phyloP scores from a whole-genome alignment of 305 asterid species.

The Ilex paraguariensis region DNA sequence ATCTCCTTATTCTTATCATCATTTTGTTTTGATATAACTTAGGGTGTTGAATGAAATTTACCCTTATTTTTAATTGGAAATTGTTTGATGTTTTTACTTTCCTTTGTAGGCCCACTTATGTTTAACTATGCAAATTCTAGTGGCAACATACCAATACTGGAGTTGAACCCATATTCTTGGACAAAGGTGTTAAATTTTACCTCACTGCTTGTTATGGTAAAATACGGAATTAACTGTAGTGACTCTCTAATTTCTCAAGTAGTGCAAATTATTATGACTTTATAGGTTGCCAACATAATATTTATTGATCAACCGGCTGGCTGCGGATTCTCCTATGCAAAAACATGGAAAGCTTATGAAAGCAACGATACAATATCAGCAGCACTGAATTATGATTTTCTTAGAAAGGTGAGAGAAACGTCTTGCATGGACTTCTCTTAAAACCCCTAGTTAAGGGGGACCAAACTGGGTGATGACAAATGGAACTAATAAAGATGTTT shows the following conservation, averaged over 20 bases:
- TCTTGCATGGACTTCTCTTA: no score
- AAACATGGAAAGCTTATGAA: conserved; percentile 3
- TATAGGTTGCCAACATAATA: conserved; percentile 21
- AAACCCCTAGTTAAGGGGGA: no score
- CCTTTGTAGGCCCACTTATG: conserved; percentile 26
- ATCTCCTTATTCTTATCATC: no score
- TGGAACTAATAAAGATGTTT: no score
- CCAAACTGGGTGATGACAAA: no score
- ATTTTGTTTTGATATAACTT: no score
- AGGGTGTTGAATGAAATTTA: no score
- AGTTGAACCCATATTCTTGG: conserved; percentile 25
- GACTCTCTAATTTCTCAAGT: no score
- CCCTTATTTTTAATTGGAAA: no score
- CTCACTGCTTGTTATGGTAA: no score
- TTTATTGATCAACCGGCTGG: conserved; percentile 22
- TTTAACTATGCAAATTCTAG: conserved; percentile 28
- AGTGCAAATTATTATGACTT: not conserved
- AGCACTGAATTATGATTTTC: conserved; percentile 16
- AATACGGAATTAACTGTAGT: no score
- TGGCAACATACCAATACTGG: conserved; percentile 21
- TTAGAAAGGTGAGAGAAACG: conserved; percentile 17
- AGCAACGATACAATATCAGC: conserved; percentile 19
- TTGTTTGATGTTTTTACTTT: no score
- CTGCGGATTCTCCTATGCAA: conserved; percentile 24
- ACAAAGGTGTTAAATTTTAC: conserved; percentile 21